phyloP scores from a whole-genome alignment of 1,284 basidiomycete species.

The Cutaneotrichosporon cavernicola region DNA sequence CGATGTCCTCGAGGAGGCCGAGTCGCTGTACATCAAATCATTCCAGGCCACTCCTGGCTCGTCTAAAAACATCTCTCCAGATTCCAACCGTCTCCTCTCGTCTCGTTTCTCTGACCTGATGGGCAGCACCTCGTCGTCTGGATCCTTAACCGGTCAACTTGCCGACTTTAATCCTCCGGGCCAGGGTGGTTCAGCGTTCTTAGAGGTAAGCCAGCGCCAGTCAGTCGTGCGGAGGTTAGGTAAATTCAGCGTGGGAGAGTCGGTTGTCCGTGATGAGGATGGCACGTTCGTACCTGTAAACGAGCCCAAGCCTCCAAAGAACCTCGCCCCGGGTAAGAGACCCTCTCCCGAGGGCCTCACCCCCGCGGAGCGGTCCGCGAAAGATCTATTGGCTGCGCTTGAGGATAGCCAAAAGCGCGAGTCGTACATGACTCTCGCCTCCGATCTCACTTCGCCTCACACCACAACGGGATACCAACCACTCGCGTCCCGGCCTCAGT shows the following conservation, averaged over 20 bases:
- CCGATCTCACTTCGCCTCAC: background rate
- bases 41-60: constrained; percentile 52
- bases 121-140: background rate
- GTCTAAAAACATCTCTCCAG: too few relatives aligned
- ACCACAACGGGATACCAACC: background rate
- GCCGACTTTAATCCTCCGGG: constrained; percentile 4
- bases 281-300: constrained; percentile 54
- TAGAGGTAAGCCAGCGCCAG: constrained; percentile 19
- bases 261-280: constrained; percentile 59
- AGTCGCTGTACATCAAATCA: constrained; percentile 71
- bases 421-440: background rate
- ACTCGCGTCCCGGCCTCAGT: background rate
- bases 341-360: background rate
- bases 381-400: too few relatives aligned
- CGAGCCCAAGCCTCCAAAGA: background rate
- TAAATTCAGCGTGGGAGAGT: constrained; percentile 68
- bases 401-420: too few relatives aligned
- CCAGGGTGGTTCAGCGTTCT: constrained; percentile 10
- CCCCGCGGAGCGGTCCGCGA: too few relatives aligned
- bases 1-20: constrained; percentile 71
- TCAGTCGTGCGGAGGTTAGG: constrained; percentile 55
- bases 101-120: background rate
- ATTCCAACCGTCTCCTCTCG: too few relatives aligned
- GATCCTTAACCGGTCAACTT: background rate
- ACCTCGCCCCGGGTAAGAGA: background rate